phyloP scores from a whole-genome alignment of 805 yeast genomes.

The Teunomyces atbi region DNA sequence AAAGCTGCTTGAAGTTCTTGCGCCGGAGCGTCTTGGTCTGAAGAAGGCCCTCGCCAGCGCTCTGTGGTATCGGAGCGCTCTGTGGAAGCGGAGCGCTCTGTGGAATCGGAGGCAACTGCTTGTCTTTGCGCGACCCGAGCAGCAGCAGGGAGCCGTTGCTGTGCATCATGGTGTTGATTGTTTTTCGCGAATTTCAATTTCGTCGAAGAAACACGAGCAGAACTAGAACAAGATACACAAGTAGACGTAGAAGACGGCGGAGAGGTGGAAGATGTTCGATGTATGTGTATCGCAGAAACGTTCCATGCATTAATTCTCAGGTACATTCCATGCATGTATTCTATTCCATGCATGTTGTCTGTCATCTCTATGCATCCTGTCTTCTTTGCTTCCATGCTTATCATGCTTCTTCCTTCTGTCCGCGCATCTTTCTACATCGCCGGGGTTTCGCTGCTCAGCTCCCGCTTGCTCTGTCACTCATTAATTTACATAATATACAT shows the following conservation, averaged over 20 bases:
- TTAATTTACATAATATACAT: not conserved
- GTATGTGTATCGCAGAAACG: no score
- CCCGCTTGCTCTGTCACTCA: not conserved
- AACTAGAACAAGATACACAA: no score
- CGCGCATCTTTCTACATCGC: not conserved
- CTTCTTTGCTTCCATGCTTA: not conserved
- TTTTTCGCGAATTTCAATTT: not conserved
- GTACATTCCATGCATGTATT: no score
- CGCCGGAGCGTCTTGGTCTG: conserved; percentile 36
- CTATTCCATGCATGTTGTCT: not conserved
- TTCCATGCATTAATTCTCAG: no score
- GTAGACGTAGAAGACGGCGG: no score
- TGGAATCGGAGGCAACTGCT: conserved; percentile 38
- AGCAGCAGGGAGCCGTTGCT: conserved; percentile 20
- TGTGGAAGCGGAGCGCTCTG: no score
- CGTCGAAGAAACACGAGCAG: no score
- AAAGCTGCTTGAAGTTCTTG: conserved; percentile 39
- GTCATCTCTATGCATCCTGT: conserved; percentile 2
- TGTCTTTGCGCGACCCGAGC: conserved; percentile 24
- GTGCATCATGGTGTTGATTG: conserved; percentile 14
- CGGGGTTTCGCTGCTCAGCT: no score
- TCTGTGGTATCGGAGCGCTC: no score
- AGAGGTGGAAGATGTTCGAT: no score
- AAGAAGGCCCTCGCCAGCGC: conserved; percentile 22
- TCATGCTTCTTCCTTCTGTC: not conserved